These are phyloP conservation scores for Hymenochaete sp. DNA, from an alignment of 1,284 basidiomycete genomes.

Conservation along the genomic window DNA sequence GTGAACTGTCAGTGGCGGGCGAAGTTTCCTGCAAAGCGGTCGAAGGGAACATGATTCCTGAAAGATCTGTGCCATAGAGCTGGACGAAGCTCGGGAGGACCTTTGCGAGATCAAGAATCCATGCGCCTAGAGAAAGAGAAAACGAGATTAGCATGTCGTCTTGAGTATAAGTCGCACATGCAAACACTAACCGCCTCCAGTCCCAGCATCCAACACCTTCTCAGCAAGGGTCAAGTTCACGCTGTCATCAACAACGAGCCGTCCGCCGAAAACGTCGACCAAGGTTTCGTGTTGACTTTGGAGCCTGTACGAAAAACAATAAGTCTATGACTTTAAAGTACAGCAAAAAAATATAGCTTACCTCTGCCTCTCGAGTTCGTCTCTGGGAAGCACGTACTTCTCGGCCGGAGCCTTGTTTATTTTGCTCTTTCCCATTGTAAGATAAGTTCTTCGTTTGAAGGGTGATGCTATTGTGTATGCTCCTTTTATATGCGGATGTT, in stretches of 20 bases:
- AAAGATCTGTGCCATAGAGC: constrained; percentile 8
- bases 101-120: constrained; percentile 7
- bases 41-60: constrained; percentile 4
- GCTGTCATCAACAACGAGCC: constrained; percentile 6
- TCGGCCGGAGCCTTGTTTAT: no score
- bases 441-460: no score
- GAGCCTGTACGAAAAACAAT: background rate
- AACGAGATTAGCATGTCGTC: background rate
- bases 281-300: constrained; percentile 9
- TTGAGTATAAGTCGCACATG: no score
- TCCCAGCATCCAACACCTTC: constrained; percentile 11
- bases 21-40: no score
- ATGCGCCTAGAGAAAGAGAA: constrained; percentile 1
- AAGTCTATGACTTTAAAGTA: no score
- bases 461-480: no score
- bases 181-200: constrained; percentile 2
- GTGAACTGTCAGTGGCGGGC: no score
- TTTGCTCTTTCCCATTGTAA: no score
- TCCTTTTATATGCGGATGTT: no score
- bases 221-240: background rate
- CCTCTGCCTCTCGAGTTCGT: background rate
- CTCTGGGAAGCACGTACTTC: constrained; percentile 1
- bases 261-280: background rate
- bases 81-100: constrained; percentile 4
- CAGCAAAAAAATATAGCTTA: background rate